These are phyloP conservation scores for Colletotrichum chlorophyti DNA, from an alignment of 2,329 filamentous ascomycete genomes.

Conservation along the genomic window DNA sequence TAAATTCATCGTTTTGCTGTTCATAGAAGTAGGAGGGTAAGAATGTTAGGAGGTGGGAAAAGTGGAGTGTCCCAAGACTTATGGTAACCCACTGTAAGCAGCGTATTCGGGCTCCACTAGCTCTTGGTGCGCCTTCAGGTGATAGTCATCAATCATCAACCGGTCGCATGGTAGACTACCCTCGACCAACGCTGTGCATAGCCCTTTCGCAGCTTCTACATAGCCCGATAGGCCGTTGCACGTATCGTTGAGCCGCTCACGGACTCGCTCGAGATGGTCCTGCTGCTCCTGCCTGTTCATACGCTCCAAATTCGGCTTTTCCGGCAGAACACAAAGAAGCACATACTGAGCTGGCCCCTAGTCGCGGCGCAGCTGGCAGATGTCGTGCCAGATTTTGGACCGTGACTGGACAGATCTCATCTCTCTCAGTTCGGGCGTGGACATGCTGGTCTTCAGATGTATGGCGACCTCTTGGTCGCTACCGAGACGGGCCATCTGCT, in stretches of 20 bases:
- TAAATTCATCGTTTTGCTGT: too few relatives aligned
- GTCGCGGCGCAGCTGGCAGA: background rate
- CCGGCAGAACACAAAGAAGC: background rate
- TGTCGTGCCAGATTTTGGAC: background rate
- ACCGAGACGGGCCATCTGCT: background rate
- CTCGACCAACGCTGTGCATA: background rate
- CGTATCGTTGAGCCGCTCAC: background rate
- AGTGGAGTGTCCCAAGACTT: too few relatives aligned
- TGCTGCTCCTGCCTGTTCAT: background rate
- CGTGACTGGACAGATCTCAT: background rate
- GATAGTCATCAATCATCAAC: background rate
- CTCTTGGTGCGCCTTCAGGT: background rate
- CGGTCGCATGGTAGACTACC: background rate
- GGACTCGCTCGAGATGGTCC: background rate
- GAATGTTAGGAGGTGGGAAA: too few relatives aligned
- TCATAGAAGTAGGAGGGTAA: too few relatives aligned
- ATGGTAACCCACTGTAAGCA: too few relatives aligned
- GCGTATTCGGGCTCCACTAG: background rate
- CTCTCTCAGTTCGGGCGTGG: background rate
- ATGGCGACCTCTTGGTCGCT: background rate
- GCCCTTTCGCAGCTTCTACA: background rate
- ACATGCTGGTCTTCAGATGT: background rate
- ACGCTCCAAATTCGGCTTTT: background rate
- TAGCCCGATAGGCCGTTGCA: background rate
- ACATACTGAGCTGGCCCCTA: background rate